phyloP scores from a whole-genome alignment of 139 green algal species.

The Chlorella sorokiniana region DNA sequence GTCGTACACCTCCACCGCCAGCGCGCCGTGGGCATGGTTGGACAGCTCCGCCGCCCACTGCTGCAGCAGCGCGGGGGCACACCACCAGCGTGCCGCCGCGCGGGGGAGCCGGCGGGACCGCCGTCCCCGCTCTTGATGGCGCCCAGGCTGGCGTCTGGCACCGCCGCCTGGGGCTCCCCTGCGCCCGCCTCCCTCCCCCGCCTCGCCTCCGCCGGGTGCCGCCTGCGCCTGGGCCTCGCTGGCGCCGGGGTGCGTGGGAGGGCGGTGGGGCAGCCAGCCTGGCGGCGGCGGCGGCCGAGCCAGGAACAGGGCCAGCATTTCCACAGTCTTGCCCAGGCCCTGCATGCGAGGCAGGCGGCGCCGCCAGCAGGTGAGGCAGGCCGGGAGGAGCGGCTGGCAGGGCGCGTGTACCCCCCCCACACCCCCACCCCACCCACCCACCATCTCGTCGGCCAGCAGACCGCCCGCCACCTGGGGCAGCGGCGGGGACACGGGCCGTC shows the following conservation, averaged over 20 bases:
- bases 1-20: slow-evolving; percentile 69
- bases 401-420: not conserved
- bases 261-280: not conserved
- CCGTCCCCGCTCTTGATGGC: not conserved
- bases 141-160: not conserved
- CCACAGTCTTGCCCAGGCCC: slow-evolving; percentile 52
- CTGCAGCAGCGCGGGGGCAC: slow-evolving; percentile 70
- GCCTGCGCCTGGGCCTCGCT: not conserved
- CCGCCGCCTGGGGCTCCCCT: not conserved
- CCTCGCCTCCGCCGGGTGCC: not conserved
- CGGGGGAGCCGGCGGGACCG: not conserved
- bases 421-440: slow-evolving; percentile 27
- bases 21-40: slow-evolving; percentile 50
- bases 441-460: slow-evolving; percentile 61
- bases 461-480: slow-evolving; percentile 42
- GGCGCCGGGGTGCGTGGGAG: not conserved
- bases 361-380: not conserved
- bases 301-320: slow-evolving; percentile 51
- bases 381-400: not conserved
- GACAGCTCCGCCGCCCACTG: slow-evolving; percentile 69
- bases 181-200: not conserved
- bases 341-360: not conserved
- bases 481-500: not conserved
- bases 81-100: slow-evolving; percentile 69
- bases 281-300: slow-evolving; percentile 44